Evolutionary conservation across 352 stramenopile species (phyloP).

Genomic region (Globisporangium nagaii): DNA sequence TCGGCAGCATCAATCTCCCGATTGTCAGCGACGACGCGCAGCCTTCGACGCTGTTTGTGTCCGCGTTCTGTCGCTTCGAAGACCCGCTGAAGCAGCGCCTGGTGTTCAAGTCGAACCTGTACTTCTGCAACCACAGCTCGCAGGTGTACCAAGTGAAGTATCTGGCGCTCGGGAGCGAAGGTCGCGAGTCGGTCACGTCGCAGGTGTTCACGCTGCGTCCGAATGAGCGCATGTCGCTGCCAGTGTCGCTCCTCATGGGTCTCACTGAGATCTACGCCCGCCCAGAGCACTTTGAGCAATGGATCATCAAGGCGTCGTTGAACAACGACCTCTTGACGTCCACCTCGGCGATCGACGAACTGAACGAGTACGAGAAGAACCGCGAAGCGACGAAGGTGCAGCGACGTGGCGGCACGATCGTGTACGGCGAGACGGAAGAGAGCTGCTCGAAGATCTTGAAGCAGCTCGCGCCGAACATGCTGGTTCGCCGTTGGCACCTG

Average conservation of each 20-base stretch:
- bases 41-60: conserved; percentile 56
- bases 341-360: conserved; percentile 38
- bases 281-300: conserved; percentile 57
- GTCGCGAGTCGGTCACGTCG: conserved; percentile 43
- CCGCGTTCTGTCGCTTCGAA: conserved; percentile 64
- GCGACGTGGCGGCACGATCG: conserved; percentile 59
- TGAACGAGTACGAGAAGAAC: conserved; percentile 47
- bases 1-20: conserved; percentile 57
- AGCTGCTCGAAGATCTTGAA: conserved; percentile 72
- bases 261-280: conserved; percentile 81
- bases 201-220: conserved; percentile 51
- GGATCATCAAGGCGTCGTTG: conserved; percentile 66
- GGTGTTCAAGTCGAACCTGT: conserved; percentile 76
- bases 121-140: conserved; percentile 76
- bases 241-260: conserved; percentile 68
- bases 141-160: conserved; percentile 76
- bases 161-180: conserved; percentile 44
- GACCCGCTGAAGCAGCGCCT: conserved; percentile 55
- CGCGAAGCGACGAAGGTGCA: conserved; percentile 45
- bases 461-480: conserved; percentile 62
- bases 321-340: conserved; percentile 79
- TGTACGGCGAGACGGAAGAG: conserved; percentile 70
- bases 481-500: conserved; percentile 70
- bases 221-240: conserved; percentile 61
- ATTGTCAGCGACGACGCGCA: conserved; percentile 30